Evolutionary conservation across 768 basidiomycete species (phyloP).

Genomic region (Panaeolus papilionaceus): DNA sequence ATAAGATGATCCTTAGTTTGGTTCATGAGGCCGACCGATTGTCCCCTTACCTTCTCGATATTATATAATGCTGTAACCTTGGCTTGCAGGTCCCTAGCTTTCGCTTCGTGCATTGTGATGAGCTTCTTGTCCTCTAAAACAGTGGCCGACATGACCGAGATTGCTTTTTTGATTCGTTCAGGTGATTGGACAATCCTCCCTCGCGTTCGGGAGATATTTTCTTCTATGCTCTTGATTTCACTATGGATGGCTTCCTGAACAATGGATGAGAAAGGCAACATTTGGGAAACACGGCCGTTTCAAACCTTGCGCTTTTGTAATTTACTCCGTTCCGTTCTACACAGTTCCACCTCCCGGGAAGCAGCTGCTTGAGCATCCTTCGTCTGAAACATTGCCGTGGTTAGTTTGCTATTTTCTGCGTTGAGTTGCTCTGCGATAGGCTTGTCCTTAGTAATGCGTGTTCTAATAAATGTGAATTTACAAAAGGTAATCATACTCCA

Average conservation of each 20-base stretch:
- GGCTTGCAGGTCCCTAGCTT: constrained; percentile 76
- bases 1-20: not conserved
- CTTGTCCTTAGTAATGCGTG: constrained; percentile 71
- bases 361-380: constrained; percentile 67
- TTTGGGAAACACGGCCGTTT: not conserved
- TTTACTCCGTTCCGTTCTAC: constrained; percentile 74
- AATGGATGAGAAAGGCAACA: constrained; percentile 6
- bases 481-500: not conserved
- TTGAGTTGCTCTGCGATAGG: constrained; percentile 67
- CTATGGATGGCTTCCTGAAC: constrained; percentile 65
- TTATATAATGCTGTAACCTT: constrained; percentile 73
- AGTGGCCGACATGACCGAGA: constrained; percentile 72
- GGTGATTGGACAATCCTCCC: constrained; percentile 90
- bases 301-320: constrained; percentile 68
- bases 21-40: not conserved
- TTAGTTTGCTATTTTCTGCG: constrained; percentile 64
- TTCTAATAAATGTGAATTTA: constrained; percentile 41
- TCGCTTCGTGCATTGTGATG: constrained; percentile 69
- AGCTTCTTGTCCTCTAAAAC: constrained; percentile 75
- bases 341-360: constrained; percentile 69
- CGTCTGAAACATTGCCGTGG: constrained; percentile 69
- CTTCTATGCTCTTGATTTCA: constrained; percentile 63
- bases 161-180: constrained; percentile 85
- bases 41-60: constrained; percentile 70
- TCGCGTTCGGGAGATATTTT: constrained; percentile 67